phyloP scores from a whole-genome alignment of 495 filamentous ascomycete genomes.

The Aspergillus homomorphus region DNA sequence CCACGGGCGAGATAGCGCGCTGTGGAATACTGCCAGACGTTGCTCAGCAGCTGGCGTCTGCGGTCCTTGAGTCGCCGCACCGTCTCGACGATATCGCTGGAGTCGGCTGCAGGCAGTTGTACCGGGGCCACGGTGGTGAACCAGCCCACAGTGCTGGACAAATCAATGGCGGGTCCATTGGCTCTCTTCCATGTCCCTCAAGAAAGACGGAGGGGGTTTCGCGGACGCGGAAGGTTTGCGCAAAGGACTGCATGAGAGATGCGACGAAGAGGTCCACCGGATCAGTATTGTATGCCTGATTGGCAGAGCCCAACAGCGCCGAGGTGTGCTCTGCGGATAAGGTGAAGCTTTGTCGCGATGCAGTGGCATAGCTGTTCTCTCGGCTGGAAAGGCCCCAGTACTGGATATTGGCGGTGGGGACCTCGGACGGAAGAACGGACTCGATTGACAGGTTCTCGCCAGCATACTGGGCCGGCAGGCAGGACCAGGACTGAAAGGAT shows the following conservation, averaged over 20 bases:
- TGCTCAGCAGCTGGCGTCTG: conserved; percentile 19
- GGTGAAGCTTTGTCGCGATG: neutral
- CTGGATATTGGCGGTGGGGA: neutral
- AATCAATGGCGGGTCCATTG: conserved; percentile 1
- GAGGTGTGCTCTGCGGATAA: neutral
- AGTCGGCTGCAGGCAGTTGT: neutral
- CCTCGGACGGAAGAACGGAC: neutral
- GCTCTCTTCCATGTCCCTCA: conserved; percentile 10
- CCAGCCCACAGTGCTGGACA: conserved; percentile 8
- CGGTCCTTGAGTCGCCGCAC: conserved; percentile 16
- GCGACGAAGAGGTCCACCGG: neutral
- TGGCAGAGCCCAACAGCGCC: neutral
- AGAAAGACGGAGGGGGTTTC: conserved; percentile 1
- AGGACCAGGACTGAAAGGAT: neutral
- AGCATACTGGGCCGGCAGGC: neutral
- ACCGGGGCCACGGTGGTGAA: conserved; percentile 22
- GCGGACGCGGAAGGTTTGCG: neutral
- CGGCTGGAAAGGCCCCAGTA: neutral
- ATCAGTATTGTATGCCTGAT: neutral
- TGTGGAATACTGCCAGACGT: conserved; percentile 29
- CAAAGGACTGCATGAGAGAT: neutral
- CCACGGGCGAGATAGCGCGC: conserved; percentile 8
- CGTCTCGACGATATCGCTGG: neutral
- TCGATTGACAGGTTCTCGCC: neutral
- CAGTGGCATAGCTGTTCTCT: neutral